Percentiles rank a stretch among this genome's conserved stretches.
These are phyloP conservation scores for Nannochloropsis granulata DNA, from an alignment of 108 stramenopile species.

Conservation along the genomic window DNA sequence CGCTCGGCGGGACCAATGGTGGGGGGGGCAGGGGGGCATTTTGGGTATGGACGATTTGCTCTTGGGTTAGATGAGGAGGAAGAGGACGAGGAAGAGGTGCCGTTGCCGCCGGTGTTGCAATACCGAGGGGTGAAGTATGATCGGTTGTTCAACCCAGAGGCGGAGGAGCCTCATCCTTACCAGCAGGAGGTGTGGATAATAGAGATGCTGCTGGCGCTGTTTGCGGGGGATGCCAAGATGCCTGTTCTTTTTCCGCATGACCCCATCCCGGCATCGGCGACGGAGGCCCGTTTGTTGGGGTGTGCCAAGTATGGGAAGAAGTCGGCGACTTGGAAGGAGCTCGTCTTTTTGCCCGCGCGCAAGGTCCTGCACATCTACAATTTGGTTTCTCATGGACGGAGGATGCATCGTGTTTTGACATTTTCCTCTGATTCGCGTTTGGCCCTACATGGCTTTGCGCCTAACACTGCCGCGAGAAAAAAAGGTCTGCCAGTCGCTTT, in stretches of 20 bases:
- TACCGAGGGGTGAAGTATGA: not conserved
- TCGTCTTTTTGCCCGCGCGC: slow-evolving; percentile 4
- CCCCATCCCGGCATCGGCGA: not conserved
- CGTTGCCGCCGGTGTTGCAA: not conserved
- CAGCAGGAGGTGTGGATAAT: not conserved
- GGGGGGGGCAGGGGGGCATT: not conserved
- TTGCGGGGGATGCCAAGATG: not conserved
- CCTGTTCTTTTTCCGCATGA: not conserved
- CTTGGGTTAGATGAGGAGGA: not conserved
- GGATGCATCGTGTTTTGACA: slow-evolving; percentile 1
- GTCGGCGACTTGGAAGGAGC: slow-evolving; percentile 12
- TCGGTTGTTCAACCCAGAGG: not conserved
- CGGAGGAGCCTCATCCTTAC: not conserved
- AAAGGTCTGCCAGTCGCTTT: not conserved
- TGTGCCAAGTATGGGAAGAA: not conserved
- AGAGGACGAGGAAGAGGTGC: not conserved
- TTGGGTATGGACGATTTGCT: not conserved
- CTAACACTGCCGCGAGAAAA: not conserved
- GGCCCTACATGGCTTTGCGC: not conserved
- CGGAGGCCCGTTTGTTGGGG: not conserved
- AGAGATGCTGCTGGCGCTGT: not conserved
- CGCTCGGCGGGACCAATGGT: not conserved
- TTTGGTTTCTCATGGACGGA: slow-evolving; percentile 7
- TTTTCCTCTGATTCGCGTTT: not conserved
- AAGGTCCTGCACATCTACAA: slow-evolving; percentile 9